Evolutionary conservation across 1,284 basidiomycete species (phyloP), one percentile per base, ranked within the genome.

Genomic region (Rhodotorula sp.): DNA sequence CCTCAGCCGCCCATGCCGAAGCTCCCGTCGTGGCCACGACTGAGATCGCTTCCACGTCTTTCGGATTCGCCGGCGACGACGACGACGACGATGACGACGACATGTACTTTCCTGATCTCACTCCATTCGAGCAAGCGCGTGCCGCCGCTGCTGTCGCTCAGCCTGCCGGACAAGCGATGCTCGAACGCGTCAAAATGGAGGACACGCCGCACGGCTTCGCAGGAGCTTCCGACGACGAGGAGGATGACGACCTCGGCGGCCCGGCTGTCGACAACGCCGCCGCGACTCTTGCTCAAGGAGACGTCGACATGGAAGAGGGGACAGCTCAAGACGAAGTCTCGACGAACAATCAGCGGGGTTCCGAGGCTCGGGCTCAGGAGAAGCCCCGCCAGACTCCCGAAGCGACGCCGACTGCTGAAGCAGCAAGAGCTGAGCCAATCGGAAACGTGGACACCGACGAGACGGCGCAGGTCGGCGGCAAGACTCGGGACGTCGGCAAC

Each of bases 51-150:
- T 1, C 23, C 29, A 4, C 29, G 46, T 21, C 21, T 6, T 23
- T 20, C 21, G 64, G 64, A 2, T 65, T 65, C 31, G 64, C 64
- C 16, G n/a, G 46, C 12, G 18, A 29, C 12, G 31, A 16, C n/a
- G 58, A 60, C 12, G 64, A 65, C n/a, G 64, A 66, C 18, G 58
- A 14, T 23, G 49, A 61, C 26, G 49, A 29, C 58, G 57, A 31
- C 63, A 29, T 29, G 7, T 56, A 63, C 39, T 56, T 56, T 18
- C 62, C 62, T 4, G 15, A 23, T 8, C 62, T 56, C 20, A 39
- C 57, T 51, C 39, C 39, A 26, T 3, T 46, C 31, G 61, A 29
- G 15, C 49, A 18, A 29, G 39, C n/a, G 52, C n/a, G 7, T 26
- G 10, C 23, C 21, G 54, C 54, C 26, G 7, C 18, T 39, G 15